Evolutionary conservation across 768 basidiomycete species (phyloP).

Genomic region (Lentinula aciculospora): DNA sequence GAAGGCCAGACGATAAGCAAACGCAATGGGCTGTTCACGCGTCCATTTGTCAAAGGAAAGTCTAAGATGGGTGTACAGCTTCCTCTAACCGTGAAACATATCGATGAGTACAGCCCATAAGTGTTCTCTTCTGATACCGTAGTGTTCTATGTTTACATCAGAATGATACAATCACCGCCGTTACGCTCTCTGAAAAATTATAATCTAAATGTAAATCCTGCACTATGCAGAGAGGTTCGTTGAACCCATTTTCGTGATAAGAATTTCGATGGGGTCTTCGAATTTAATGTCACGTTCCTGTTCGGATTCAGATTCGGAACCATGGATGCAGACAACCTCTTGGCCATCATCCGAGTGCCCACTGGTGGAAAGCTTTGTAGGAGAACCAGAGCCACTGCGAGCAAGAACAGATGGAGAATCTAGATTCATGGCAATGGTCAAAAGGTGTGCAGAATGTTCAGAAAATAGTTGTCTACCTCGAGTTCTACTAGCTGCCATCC

Average conservation of each 20-base stretch:
- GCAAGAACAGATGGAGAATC: not conserved
- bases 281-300: conserved; percentile 19
- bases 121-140: too few species aligned
- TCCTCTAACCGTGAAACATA: conserved; percentile 27
- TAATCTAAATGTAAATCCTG: not conserved
- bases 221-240: conserved; percentile 9
- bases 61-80: conserved; percentile 34
- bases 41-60: conserved; percentile 40
- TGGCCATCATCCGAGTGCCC: not conserved
- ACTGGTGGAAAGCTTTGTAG: conserved; percentile 8
- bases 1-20: conserved; percentile 36
- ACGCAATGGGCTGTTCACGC: conserved; percentile 42
- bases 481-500: conserved; percentile 36
- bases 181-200: too few species aligned
- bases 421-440: not conserved
- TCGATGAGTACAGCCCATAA: not conserved
- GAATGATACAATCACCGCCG: too few species aligned
- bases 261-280: conserved; percentile 25
- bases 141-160: not conserved
- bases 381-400: conserved; percentile 14
- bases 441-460: not conserved
- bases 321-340: conserved; percentile 8
- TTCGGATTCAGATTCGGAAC: conserved; percentile 10
- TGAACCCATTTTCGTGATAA: conserved; percentile 21
- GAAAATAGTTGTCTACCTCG: conserved; percentile 30